Percentiles rank a stretch among this genome's conserved stretches.
Conservation (phyloP, 2,329 filamentous ascomycete species). For the Penicillium sp. region DNA sequence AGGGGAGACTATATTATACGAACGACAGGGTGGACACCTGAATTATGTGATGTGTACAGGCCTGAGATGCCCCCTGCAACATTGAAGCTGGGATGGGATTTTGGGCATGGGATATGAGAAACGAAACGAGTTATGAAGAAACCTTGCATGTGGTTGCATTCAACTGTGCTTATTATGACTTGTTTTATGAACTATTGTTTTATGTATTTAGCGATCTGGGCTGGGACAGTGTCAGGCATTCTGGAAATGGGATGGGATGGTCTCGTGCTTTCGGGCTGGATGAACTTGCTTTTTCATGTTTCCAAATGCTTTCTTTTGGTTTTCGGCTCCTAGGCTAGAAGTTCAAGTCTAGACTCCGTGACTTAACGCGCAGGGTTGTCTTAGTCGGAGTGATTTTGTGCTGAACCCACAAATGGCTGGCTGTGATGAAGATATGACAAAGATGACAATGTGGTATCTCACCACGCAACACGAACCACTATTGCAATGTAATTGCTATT, state of each 20-base stretch:
- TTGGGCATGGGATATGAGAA: constrained; percentile 9
- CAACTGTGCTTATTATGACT: constrained; percentile 1
- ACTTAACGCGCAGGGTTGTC: not conserved
- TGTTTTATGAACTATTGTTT: not conserved
- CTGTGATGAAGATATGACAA: constrained; percentile 7
- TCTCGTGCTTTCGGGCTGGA: not conserved
- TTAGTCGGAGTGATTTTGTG: not conserved
- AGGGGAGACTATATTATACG: constrained; percentile 12
- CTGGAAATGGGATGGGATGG: not conserved
- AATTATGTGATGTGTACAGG: constrained; percentile 9
- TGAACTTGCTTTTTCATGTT: not conserved
- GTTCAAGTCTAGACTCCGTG: not conserved
- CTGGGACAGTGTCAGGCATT: not conserved
- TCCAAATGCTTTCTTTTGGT: not conserved
- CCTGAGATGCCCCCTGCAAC: not conserved
- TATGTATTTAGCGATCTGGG: not conserved
- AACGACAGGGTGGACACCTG: constrained; percentile 4
- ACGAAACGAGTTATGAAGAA: constrained; percentile 10
- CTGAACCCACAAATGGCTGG: not conserved
- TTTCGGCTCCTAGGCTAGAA: not conserved
- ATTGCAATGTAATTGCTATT: not conserved
- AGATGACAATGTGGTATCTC: constrained; percentile 4
- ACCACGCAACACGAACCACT: not conserved
- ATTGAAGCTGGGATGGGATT: not conserved
- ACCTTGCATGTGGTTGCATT: constrained; percentile 4